Evolutionary conservation across 2,329 filamentous ascomycete genomes (phyloP).

Genomic region (Albifimbria verrucaria): DNA sequence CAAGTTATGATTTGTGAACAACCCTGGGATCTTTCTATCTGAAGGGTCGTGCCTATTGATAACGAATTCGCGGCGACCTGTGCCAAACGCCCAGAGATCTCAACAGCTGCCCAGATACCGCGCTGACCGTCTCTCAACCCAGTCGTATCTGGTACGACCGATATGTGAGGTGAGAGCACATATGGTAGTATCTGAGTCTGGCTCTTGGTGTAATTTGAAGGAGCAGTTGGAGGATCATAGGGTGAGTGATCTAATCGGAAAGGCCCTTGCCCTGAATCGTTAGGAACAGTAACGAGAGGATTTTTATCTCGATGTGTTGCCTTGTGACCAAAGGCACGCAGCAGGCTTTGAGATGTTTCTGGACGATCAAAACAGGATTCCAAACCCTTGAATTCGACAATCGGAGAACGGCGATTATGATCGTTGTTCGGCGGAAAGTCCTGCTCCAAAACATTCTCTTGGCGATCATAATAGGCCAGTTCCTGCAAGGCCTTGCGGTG

Average conservation of each 20-base stretch:
- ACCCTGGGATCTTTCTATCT: constrained; percentile 2
- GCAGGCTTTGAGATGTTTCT: no score
- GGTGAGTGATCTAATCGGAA: no score
- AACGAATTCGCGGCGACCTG: constrained; percentile 10
- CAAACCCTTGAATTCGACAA: background rate
- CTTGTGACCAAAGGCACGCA: no score
- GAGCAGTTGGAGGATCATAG: no score
- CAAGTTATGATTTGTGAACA: constrained; percentile 14
- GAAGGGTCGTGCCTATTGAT: background rate
- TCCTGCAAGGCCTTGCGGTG: background rate
- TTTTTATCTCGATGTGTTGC: no score
- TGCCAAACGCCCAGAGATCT: constrained; percentile 40
- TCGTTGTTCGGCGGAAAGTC: background rate
- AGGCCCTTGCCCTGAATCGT: no score
- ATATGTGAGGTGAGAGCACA: constrained; percentile 40
- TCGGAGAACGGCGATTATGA: background rate
- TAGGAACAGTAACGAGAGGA: no score
- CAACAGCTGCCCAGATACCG: constrained; percentile 46
- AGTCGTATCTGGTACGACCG: constrained; percentile 39
- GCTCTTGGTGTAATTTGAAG: no score
- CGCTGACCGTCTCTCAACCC: constrained; percentile 28
- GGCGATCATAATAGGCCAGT: background rate
- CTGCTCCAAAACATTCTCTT: background rate
- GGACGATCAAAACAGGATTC: no score
- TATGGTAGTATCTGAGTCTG: no score